Base-by-base conservation (phyloP, 1,139 yeast genomes). In the Taiozyma sp. region DNA sequence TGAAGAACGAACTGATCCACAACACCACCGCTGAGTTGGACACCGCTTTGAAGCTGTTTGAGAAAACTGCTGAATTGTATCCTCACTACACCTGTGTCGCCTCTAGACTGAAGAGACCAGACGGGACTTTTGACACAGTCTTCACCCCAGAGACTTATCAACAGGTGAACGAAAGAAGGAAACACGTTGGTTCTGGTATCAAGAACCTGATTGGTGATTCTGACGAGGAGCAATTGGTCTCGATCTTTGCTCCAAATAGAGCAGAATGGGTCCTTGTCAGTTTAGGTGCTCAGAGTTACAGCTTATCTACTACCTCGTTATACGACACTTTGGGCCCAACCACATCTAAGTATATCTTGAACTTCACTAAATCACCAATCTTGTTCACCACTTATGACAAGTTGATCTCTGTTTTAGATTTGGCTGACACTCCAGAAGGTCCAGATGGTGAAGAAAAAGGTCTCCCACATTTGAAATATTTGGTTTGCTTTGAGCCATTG, bases 251-350 rank as follows among this genome's bases (percentile, higher is more conserved):
- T 16, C 74, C 77, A 48, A 83, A 83, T 63, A 67, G 80, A 50
- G 68, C 74, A 8, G 85, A 83, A 60, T 83, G 88, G 88, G 68
- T 73, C 7, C 61, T 82, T 29, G 64, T 85, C n/a, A 86, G 83
- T 60, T 64, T 80, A 56, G 86, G 86, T 0, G 76, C 83, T 57
- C 72, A 74, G 44, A 67, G 76, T 14, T 79, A 74, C 62, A 69
- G 77, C 24, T 62, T 83, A 51, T 68, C 81, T 41, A 74, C 74
- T 55, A 83, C 86, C n/a, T 78, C 87, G 2, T 67, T 83, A 49
- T 83, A 83, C 63, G 85, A 83, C 56, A 81, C 88, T 3, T 68
- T 83, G 60, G 88, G 88, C 1, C 76, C 81, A 1, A 75, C 73
- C 34, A 74, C 88, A 7, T 75, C 86, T 2, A 73, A 73, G 56